Evolutionary conservation across 2,329 filamentous ascomycete species (phyloP), one percentile per base, ranked within the genome.

Genomic region (Aspergillus sp.): DNA sequence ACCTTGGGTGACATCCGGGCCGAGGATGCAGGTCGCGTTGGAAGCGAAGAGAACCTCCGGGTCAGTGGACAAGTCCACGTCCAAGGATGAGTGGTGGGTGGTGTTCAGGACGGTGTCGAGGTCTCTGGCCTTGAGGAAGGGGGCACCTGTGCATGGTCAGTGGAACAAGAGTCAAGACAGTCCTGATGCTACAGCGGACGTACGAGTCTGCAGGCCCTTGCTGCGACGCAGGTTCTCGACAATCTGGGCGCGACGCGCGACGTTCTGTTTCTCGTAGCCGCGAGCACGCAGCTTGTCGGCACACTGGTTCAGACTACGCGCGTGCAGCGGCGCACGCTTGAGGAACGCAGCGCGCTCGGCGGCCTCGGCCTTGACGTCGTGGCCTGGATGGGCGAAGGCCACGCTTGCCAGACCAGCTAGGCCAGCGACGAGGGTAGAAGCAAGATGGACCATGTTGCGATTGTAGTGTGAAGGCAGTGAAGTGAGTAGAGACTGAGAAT

Each of bases 1-100:
- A 0, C 80, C 80, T 61, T 81, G 71, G 3, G 75, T 81, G 17
- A 76, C 75, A 61, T 82, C 79, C 0, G 79, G 78, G n/a, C 72
- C 76, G 24, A 82, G 68, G 22, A 81, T 67, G 55, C 79, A 82
- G 16, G 75, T 53, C 57, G 70, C 40, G 61, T 66, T 63, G 7
- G 65, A 67, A 11, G 59, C 55, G 36, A 71, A 71, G 13, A 72
- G 55, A 5, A 64, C 54, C 0, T 47, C 53, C 3, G 64, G 61
- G 47, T 64, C 61, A 10, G 60, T 63, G 10, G 43, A 54, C n/a
- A 45, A 46, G 38, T 60, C 58, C 14, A 66, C 57, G 11, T 59
- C 48, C 26, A 64, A 42, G 22, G 69, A 69, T 45, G 74, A 73
- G 54, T 73, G 67, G 64, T 77, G 75, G 40, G 65, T 61, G 20